Evolutionary conservation across 345 rosid genomes (phyloP).

Genomic region (Cardiospermum halicacabum): DNA sequence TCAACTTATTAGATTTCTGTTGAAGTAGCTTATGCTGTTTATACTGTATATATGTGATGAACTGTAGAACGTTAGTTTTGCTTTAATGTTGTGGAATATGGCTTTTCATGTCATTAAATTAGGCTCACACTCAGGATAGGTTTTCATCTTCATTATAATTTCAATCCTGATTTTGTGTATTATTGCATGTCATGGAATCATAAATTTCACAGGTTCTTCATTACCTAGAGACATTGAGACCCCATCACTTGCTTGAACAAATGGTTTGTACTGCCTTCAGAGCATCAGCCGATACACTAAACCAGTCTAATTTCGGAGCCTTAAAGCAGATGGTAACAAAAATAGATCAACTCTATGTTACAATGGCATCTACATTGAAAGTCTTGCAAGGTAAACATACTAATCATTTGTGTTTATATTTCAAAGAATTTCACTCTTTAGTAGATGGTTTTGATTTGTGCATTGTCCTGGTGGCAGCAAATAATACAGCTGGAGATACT

Average conservation of each 20-base stretch:
- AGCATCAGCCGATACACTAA: constrained; percentile 86
- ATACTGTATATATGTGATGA: neutral
- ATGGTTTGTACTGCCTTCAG: constrained; percentile 94
- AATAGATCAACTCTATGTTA: constrained; percentile 68
- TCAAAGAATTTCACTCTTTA: neutral
- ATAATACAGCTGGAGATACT: constrained; percentile 37
- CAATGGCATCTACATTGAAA: constrained; percentile 55
- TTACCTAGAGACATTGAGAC: constrained; percentile 86
- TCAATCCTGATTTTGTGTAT: constrained; percentile 3
- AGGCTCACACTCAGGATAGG: neutral
- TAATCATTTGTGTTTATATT: constrained; percentile 6
- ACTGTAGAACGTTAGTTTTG: neutral
- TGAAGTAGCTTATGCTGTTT: neutral
- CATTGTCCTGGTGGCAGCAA: constrained; percentile 43
- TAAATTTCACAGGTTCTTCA: constrained; percentile 59
- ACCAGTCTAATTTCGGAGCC: constrained; percentile 65
- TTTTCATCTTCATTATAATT: neutral
- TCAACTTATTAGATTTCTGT: neutral
- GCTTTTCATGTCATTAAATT: constrained; percentile 3
- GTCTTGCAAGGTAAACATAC: constrained; percentile 50
- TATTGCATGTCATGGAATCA: constrained; percentile 16
- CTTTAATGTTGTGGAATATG: neutral
- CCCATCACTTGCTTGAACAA: constrained; percentile 92
- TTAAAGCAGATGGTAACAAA: constrained; percentile 65
- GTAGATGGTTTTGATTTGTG: neutral